Evolutionary conservation across 129 eudicot species (phyloP).

Genomic region (Centaurea solstitialis): DNA sequence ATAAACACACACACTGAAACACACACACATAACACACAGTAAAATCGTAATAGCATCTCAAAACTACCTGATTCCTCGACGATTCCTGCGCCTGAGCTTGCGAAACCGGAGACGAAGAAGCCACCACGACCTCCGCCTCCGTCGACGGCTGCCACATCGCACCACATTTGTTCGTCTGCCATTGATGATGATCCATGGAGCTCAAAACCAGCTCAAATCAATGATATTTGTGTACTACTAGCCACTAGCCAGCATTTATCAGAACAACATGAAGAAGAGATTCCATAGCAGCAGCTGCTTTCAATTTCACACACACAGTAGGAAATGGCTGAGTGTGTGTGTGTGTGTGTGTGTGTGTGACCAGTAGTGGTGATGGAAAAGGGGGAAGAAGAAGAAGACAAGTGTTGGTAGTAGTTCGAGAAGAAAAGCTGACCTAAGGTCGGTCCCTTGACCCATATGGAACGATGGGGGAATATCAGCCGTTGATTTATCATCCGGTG

Average conservation of each 20-base stretch:
- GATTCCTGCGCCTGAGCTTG: conserved; percentile 31
- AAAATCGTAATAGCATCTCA: background rate
- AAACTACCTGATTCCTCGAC: conserved; percentile 28
- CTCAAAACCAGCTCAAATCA: conserved; percentile 20
- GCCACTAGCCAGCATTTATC: conserved; percentile 27
- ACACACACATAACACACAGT: background rate
- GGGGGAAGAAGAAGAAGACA: conserved; percentile 14
- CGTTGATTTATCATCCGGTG: conserved; percentile 24
- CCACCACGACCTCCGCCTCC: conserved; percentile 16
- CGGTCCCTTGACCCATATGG: conserved; percentile 1
- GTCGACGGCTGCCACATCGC: conserved; percentile 36
- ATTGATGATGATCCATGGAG: conserved; percentile 31
- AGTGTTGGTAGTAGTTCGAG: conserved; percentile 25
- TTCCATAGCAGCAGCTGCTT: conserved; percentile 18
- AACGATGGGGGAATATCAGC: background rate
- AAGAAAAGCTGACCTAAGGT: conserved; percentile 28
- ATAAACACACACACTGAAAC: background rate
- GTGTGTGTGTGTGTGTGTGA: background rate
- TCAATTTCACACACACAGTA: conserved; percentile 21
- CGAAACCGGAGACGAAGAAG: conserved; percentile 24
- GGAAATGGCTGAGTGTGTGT: conserved; percentile 19
- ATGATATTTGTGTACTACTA: background rate
- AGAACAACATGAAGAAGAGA: background rate
- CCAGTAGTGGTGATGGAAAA: background rate
- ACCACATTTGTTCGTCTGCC: conserved; percentile 33